Evolutionary conservation across 75 land plant genomes (phyloP).

Genomic region (Chamaecyparis obtusa): DNA sequence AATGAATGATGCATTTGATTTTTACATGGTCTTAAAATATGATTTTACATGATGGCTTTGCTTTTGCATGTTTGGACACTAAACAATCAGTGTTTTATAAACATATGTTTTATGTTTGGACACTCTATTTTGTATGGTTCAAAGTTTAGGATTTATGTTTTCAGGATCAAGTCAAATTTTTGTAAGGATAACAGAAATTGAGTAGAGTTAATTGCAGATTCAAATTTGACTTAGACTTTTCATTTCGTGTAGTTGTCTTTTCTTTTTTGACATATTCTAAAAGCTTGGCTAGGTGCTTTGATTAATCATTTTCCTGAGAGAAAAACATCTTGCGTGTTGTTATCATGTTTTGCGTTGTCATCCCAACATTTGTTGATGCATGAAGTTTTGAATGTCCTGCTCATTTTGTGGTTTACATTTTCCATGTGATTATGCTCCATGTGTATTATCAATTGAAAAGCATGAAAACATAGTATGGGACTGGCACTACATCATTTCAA

Average conservation of each 20-base stretch:
- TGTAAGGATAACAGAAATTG: no score
- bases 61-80: background rate
- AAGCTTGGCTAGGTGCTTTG: background rate
- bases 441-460: background rate
- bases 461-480: background rate
- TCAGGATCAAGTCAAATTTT: no score
- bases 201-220: background rate
- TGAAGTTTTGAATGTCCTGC: background rate
- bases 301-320: background rate
- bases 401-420: no score
- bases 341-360: background rate
- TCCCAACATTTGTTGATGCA: background rate
- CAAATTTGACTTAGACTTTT: background rate
- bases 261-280: background rate
- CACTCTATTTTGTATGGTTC: background rate
- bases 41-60: background rate
- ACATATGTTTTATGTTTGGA: no score
- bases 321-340: background rate
- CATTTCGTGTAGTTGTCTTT: background rate
- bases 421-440: no score
- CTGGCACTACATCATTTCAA: background rate
- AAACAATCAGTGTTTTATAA: background rate
- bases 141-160: background rate
- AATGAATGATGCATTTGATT: no score
- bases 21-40: no score